Evolutionary conservation across 352 stramenopile species (phyloP), one percentile per base, ranked within the genome.

Genomic region (Pythium aquatile): DNA sequence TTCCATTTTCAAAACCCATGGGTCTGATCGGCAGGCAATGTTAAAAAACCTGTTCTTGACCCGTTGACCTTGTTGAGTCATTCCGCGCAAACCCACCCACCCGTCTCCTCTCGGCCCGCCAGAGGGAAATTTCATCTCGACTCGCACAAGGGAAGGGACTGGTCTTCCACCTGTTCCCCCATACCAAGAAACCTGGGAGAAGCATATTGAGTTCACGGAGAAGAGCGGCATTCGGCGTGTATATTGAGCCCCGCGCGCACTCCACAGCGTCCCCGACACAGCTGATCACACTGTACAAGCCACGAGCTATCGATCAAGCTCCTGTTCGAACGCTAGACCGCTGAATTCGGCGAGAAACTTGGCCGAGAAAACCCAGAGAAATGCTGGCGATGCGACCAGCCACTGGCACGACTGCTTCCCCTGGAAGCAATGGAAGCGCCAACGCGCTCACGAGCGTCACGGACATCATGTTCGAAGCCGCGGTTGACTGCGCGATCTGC

Each of bases 401-500:
- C 29, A 13, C 35, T 44, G 61, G 61, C 42, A 62, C 61, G 7
- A 35, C 53, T 46, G 26, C 33, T 53, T 54, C 47, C 48, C 51
- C 30, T 6, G 42, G 56, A 28, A 61, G 63, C 55, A 64, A 56
- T 39, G 30, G 55, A 29, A 59, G 63, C 48, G 40, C 29, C 54
- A 60, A 46, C 39, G 46, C 63, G 48, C 46, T 69, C 61, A 33
- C 55, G 30, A 69, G 46, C 32, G 67, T 64, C 57, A 65, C 67
- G 20, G 64, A 75, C 68, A 60, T 11, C 55, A 44, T 53, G 57
- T 94, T 79, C 44, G 83, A 94, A 40, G 74, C 79, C 4, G 71
- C 81, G 5, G 46, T 57, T 58, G 86, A 94, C 65, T 94, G 86
- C 69, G 79, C 71, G 57, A 78, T 90, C 59, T 94, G 86, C 68